Evolutionary conservation across 805 yeast species (phyloP), one percentile per base, ranked within the genome.

Genomic region (Lipomyces lipofer): DNA sequence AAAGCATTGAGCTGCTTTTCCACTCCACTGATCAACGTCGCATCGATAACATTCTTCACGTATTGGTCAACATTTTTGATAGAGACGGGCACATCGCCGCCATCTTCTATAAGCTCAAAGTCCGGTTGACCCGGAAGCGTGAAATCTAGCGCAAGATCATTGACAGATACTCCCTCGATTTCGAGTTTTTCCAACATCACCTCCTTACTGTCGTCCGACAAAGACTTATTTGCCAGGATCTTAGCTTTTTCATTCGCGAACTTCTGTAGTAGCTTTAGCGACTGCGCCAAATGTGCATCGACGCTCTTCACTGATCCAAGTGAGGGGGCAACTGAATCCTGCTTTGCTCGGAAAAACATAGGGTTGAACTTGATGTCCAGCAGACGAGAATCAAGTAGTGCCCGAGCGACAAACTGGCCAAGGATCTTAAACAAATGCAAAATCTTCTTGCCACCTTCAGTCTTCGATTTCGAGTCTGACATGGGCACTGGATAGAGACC

Each of bases 371-470:
- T 75, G 68, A 92, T 83, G 67, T 94, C 98, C 44, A 92, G 78
- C 43, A 91, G 82, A 59, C 98, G 76, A n/a, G 88, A 84, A 69
- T 92, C 99, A 48, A 92, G 69, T 66, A 91, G 73, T 0, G 97
- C 86, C 55, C 97, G 77, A 0, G 96, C 97, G 49, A 90, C 76
- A 66, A 94, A 89, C 49, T 80, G 82, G 2, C 99, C 99, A 56
- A 92, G 71, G 19, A 80, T 76, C 13, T 76, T 74, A 68, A 88
- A 92, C 44, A 83, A 69, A 25, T 76, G 75, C 4, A 83, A 52
- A 0, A 76, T 71, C 51, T 75, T 78, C 8, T 68, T 63, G 3
- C 78, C 78, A 25, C 75, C 69, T 4, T 68, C 71, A 27, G 67
- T 60, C 0, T 66, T 54, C 1, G 60, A 30, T 46, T 62, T 67